A percentile compares a stretch with the other conserved stretches of the same genome.
phyloP scores from a whole-genome alignment of 2,329 filamentous ascomycete species.

The Colletotrichum phormii region DNA sequence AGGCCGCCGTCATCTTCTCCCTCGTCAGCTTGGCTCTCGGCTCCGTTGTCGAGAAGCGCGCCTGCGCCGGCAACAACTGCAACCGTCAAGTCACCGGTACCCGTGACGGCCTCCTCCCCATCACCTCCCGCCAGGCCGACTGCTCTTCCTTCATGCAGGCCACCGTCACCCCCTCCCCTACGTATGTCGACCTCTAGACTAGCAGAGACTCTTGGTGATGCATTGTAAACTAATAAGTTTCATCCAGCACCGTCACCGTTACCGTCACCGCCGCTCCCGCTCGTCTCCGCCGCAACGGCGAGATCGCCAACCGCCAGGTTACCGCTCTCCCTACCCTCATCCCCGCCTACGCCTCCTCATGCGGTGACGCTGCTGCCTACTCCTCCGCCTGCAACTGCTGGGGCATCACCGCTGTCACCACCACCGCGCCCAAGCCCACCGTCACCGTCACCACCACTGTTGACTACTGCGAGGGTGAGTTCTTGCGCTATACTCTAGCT shows the following conservation, averaged over 20 bases:
- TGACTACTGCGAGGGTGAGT: constrained; percentile 52
- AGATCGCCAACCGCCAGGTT: constrained; percentile 43
- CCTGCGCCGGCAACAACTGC: constrained; percentile 58
- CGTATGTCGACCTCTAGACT: constrained; percentile 45
- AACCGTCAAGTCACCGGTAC: constrained; percentile 59
- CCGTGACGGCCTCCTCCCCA: constrained; percentile 48
- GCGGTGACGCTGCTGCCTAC: constrained; percentile 48
- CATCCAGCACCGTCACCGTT: constrained; percentile 50
- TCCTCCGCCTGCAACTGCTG: constrained; percentile 58
- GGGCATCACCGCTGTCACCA: constrained; percentile 53
- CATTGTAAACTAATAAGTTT: constrained; percentile 38
- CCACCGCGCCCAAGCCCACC: constrained; percentile 53
- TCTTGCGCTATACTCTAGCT: too few species aligned
- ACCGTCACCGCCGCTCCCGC: constrained; percentile 49
- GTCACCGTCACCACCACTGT: constrained; percentile 54
- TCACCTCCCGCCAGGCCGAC: constrained; percentile 51
- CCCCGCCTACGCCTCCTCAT: constrained; percentile 55
- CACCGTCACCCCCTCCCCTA: constrained; percentile 53
- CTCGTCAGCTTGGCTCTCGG: constrained; percentile 51
- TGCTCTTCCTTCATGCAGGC: constrained; percentile 55
- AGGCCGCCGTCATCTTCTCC: constrained; percentile 52
- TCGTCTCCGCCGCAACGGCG: constrained; percentile 44
- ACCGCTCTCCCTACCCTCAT: constrained; percentile 47
- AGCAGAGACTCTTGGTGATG: not conserved
- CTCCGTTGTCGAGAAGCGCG: constrained; percentile 48